Conservation (phyloP, 108 stramenopile genomes). For the Aurantiochytrium sp. region DNA sequence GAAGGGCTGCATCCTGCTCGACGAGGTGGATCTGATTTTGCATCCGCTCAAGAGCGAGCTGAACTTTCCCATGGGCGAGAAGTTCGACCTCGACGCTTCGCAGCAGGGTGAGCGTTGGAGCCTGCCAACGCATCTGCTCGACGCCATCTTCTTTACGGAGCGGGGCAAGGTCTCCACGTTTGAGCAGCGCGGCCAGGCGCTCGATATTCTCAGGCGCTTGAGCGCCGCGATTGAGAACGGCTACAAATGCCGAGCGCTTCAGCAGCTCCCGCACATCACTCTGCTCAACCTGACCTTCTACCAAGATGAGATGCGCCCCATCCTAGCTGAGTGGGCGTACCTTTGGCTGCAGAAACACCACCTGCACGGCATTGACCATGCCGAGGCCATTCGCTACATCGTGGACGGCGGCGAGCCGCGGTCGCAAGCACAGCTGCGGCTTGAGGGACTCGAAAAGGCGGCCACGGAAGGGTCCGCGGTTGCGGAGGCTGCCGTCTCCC, state of each 20-base stretch:
- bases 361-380: slow-evolving; percentile 35
- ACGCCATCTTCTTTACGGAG: slow-evolving; percentile 36
- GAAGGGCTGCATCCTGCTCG: slow-evolving; percentile 39
- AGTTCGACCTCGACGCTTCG: slow-evolving; percentile 12
- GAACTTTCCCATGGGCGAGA: slow-evolving; percentile 49
- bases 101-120: slow-evolving; percentile 35
- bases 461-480: background rate
- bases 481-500: background rate
- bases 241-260: background rate
- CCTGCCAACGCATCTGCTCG: slow-evolving; percentile 38
- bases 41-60: slow-evolving; percentile 47
- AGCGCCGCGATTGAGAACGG: background rate
- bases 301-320: slow-evolving; percentile 1
- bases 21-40: slow-evolving; percentile 50
- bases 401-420: slow-evolving; percentile 36
- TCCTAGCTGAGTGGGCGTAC: slow-evolving; percentile 29
- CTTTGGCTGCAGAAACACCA: slow-evolving; percentile 43
- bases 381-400: slow-evolving; percentile 39
- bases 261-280: slow-evolving; percentile 30
- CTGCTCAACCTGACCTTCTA: slow-evolving; percentile 35
- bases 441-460: background rate
- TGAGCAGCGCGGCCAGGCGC: slow-evolving; percentile 36
- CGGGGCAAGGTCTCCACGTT: slow-evolving; percentile 31
- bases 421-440: slow-evolving; percentile 6
- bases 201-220: background rate